Conservation (phyloP, 352 stramenopile genomes). For the Globisporangium perplexum region DNA sequence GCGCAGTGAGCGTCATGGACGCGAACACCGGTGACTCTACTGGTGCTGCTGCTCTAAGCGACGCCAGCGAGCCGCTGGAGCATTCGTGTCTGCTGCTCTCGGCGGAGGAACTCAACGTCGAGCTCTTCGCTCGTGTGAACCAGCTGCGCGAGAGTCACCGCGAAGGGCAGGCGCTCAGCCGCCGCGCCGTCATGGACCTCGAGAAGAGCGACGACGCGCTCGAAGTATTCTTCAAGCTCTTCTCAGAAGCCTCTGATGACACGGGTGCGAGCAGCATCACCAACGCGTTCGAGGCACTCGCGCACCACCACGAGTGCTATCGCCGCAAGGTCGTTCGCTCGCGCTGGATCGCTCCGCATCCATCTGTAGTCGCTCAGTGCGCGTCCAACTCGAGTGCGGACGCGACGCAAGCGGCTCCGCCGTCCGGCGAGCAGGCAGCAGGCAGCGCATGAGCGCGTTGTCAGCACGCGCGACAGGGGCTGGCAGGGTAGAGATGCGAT, state of each 20-base stretch:
- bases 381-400: conserved; percentile 4
- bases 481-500: too few species aligned
- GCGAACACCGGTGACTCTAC: too few species aligned
- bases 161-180: conserved; percentile 11
- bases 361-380: neutral
- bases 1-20: neutral
- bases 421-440: too few species aligned
- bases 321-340: conserved; percentile 33
- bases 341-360: conserved; percentile 22
- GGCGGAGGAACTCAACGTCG: conserved; percentile 43
- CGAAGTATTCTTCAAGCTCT: conserved; percentile 29
- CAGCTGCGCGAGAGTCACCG: conserved; percentile 14
- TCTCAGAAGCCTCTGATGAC: conserved; percentile 1
- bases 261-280: neutral
- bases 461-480: too few species aligned
- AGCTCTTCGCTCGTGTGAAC: conserved; percentile 35
- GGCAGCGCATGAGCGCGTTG: too few species aligned
- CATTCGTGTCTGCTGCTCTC: conserved; percentile 45
- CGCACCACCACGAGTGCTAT: conserved; percentile 55
- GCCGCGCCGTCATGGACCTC: conserved; percentile 32
- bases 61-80: neutral
- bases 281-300: conserved; percentile 25
- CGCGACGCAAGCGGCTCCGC: too few species aligned
- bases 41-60: neutral
- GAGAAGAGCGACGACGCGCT: conserved; percentile 46